phyloP scores from a whole-genome alignment of 306 rosid species.

The Fragaria vesca region DNA sequence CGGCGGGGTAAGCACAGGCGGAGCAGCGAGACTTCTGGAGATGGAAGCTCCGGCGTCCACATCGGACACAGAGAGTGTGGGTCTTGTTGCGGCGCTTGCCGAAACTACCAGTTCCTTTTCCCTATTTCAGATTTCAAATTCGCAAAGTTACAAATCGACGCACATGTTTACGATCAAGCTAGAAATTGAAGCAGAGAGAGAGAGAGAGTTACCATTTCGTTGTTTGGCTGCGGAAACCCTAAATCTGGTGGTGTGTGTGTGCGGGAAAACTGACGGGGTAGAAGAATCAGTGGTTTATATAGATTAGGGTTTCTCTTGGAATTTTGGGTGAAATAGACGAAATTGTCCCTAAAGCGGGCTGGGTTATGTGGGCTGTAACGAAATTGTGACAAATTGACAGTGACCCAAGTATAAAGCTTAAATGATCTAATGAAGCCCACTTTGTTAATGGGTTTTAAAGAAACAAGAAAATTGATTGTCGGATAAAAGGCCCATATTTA shows the following conservation, averaged over 20 bases:
- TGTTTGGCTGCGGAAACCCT: slow-evolving; percentile 25
- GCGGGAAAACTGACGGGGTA: neutral
- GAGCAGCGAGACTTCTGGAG: slow-evolving; percentile 23
- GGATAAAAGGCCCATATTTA: too few species aligned
- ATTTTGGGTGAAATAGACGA: neutral
- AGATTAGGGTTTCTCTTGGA: slow-evolving; percentile 25
- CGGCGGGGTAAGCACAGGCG: slow-evolving; percentile 22
- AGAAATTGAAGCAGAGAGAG: neutral
- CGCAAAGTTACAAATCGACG: neutral
- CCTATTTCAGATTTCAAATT: slow-evolving; percentile 11
- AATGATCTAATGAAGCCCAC: neutral
- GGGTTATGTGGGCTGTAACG: neutral
- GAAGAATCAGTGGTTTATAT: neutral
- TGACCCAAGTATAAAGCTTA: neutral
- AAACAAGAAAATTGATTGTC: too few species aligned
- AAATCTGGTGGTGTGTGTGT: neutral
- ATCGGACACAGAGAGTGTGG: slow-evolving; percentile 24
- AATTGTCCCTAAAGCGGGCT: neutral
- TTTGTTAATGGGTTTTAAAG: neutral
- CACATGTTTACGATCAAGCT: neutral
- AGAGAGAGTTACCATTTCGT: slow-evolving; percentile 23
- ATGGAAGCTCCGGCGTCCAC: slow-evolving; percentile 26
- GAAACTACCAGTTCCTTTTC: slow-evolving; percentile 20
- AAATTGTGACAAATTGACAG: neutral
- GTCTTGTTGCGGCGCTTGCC: slow-evolving; percentile 30